A percentile compares a stretch with the other conserved stretches of the same genome.
Evolutionary conservation across 768 basidiomycete species (phyloP).

Genomic region (Kwoniella heveanensis): DNA sequence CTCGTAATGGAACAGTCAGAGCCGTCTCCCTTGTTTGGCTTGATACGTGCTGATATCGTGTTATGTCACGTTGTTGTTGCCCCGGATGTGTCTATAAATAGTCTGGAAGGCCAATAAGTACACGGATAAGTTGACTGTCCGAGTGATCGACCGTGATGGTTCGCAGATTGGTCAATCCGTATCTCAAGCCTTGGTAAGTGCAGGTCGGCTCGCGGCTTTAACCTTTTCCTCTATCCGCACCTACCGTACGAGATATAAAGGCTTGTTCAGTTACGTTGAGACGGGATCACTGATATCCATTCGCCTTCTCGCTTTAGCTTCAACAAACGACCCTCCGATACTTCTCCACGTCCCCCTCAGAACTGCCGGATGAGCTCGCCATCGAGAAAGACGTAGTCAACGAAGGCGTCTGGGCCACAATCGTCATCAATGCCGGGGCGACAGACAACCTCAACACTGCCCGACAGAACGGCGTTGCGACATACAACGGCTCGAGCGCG

Average conservation of each 20-base stretch:
- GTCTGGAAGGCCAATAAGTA: slow-evolving; percentile 51
- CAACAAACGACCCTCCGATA: slow-evolving; percentile 45
- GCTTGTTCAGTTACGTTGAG: too few species aligned
- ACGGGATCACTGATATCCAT: too few species aligned
- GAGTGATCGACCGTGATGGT: slow-evolving; percentile 59
- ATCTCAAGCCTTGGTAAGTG: slow-evolving; percentile 45
- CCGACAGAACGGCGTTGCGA: slow-evolving; percentile 56
- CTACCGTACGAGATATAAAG: too few species aligned
- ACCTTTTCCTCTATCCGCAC: neutral
- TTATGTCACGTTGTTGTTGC: too few species aligned
- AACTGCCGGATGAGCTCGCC: slow-evolving; percentile 47
- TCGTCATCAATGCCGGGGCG: slow-evolving; percentile 59
- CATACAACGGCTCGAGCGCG: slow-evolving; percentile 56
- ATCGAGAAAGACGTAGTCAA: slow-evolving; percentile 56
- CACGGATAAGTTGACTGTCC: slow-evolving; percentile 57
- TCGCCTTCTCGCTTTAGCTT: too few species aligned
- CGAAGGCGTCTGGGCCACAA: slow-evolving; percentile 59
- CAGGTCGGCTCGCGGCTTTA: neutral
- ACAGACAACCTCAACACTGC: slow-evolving; percentile 54
- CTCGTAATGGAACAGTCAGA: too few species aligned
- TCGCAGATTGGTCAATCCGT: slow-evolving; percentile 55
- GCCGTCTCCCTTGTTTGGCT: too few species aligned
- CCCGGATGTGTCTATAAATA: slow-evolving; percentile 18
- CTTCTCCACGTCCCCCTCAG: slow-evolving; percentile 34
- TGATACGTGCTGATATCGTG: neutral